Conservation (phyloP, 495 filamentous ascomycete species). For the Aspergillus ellipticus region DNA sequence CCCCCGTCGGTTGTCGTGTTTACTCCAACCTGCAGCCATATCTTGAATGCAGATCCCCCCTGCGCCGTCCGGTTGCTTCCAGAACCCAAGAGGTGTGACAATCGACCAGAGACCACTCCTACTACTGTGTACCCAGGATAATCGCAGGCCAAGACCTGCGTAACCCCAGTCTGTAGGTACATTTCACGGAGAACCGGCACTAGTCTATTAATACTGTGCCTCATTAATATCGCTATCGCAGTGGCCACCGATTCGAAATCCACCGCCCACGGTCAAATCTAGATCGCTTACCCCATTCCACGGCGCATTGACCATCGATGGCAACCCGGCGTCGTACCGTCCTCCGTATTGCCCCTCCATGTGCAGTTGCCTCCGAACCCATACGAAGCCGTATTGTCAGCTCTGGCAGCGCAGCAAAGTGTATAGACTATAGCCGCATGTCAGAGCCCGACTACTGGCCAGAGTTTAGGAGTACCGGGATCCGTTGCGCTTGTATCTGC, state of each 20-base stretch:
- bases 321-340: not conserved
- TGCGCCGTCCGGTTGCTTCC: not conserved
- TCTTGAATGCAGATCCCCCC: not conserved
- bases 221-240: not conserved
- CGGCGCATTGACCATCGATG: constrained; percentile 1
- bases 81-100: not conserved
- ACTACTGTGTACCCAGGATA: too few species aligned
- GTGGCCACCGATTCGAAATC: not conserved
- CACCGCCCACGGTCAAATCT: not conserved
- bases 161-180: too few species aligned
- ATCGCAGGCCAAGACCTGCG: too few species aligned
- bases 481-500: not conserved
- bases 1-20: not conserved
- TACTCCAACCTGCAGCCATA: not conserved
- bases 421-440: not conserved
- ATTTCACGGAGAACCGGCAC: not conserved
- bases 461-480: not conserved
- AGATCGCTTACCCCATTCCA: not conserved
- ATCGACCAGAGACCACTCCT: too few species aligned
- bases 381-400: not conserved
- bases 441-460: not conserved
- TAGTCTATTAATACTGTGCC: not conserved
- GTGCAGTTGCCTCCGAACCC: not conserved
- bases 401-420: not conserved
- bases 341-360: not conserved